Evolutionary conservation across 2,329 filamentous ascomycete genomes (phyloP).

Genomic region (Penicillium fuscoglaucum): DNA sequence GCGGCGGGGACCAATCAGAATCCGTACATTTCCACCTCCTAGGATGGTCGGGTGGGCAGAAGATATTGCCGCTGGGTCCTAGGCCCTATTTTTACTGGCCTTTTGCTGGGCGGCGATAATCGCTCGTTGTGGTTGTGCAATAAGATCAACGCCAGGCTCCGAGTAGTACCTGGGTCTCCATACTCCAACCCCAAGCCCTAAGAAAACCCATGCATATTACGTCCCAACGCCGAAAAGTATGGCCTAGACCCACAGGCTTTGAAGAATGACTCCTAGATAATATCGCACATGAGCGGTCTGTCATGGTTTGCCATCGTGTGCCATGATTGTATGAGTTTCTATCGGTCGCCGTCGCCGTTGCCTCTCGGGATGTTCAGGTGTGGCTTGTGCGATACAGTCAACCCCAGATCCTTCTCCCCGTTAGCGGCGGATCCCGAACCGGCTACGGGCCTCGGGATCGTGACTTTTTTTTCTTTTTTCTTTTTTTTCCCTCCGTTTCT

Average conservation of each 20-base stretch:
- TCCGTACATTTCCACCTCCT: constrained; percentile 15
- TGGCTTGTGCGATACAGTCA: constrained; percentile 5
- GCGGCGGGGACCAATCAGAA: constrained; percentile 31
- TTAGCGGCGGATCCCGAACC: constrained; percentile 29
- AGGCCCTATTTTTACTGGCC: constrained; percentile 18
- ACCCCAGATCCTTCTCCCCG: constrained; percentile 28
- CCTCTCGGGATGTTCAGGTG: constrained; percentile 2
- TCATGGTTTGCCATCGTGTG: not conserved
- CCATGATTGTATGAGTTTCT: not conserved
- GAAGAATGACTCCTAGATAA: not conserved
- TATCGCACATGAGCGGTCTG: not conserved
- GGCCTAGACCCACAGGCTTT: not conserved
- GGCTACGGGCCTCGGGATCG: constrained; percentile 21
- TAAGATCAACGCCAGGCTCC: constrained; percentile 14
- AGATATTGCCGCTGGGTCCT: constrained; percentile 35
- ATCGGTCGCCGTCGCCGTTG: constrained; percentile 5
- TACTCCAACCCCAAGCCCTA: not conserved
- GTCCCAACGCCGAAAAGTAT: not conserved
- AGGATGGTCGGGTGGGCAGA: constrained; percentile 29
- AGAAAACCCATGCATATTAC: constrained; percentile 8
- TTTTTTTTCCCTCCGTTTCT: not conserved
- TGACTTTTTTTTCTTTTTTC: not conserved
- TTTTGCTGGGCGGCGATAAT: constrained; percentile 20
- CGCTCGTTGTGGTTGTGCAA: constrained; percentile 10
- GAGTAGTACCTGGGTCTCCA: constrained; percentile 11